Percentiles rank a stretch among this genome's conserved stretches.
These are phyloP conservation scores for Plasmodium vivax DNA, from an alignment of 169 alveolate species.

Conservation along the genomic window DNA sequence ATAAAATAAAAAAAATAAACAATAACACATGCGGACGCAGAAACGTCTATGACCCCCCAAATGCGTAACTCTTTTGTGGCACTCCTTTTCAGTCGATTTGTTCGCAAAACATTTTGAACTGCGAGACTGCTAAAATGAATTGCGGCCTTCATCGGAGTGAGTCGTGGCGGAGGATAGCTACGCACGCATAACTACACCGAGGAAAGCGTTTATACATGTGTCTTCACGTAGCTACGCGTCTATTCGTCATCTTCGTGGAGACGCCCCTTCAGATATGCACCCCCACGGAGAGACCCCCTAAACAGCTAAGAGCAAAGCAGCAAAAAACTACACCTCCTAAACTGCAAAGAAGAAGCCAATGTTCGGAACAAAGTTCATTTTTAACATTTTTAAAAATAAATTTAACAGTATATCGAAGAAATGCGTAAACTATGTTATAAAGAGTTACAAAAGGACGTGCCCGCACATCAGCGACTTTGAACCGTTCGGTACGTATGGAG, in stretches of 20 bases:
- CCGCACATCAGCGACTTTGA: conserved; percentile 77
- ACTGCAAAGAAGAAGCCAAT: conserved; percentile 9
- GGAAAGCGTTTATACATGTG: neutral
- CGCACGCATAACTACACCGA: neutral
- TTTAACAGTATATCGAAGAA: conserved; percentile 55
- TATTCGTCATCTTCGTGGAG: neutral
- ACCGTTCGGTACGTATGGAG: conserved; percentile 53
- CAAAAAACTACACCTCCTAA: neutral
- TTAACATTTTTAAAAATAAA: conserved; percentile 44
- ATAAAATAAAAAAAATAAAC: neutral
- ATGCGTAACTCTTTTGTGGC: neutral
- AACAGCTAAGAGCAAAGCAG: neutral
- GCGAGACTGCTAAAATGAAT: neutral
- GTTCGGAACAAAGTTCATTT: conserved; percentile 68
- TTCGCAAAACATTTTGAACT: neutral
- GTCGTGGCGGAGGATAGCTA: neutral
- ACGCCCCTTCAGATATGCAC: neutral
- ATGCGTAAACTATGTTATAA: conserved; percentile 42
- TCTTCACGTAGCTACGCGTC: neutral
- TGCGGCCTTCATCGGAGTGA: neutral
- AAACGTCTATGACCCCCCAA: neutral
- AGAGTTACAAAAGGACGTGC: conserved; percentile 73
- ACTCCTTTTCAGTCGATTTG: neutral
- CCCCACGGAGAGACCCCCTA: neutral
- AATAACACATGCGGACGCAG: neutral